These are phyloP conservation scores for Tulasnella sp. DNA, from an alignment of 768 basidiomycete species.

Conservation along the genomic window DNA sequence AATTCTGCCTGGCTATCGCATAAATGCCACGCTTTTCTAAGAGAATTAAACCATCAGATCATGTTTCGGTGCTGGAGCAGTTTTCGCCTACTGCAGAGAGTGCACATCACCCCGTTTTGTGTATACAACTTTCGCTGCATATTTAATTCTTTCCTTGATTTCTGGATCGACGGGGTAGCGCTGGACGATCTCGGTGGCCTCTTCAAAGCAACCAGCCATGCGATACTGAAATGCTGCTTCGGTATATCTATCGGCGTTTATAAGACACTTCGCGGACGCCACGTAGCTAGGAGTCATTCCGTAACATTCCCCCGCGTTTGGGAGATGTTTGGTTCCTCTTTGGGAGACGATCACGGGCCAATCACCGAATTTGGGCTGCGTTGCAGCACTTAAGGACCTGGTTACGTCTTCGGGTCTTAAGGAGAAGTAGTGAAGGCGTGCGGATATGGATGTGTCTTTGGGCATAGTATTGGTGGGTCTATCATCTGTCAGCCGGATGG, in stretches of 20 bases:
- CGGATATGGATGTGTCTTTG: too few relatives aligned
- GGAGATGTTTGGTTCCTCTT: too few relatives aligned
- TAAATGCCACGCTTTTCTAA: constrained; percentile 46
- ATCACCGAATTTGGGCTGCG: too few relatives aligned
- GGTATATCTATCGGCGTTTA: constrained; percentile 11
- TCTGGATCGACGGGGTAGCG: constrained; percentile 37
- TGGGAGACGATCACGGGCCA: too few relatives aligned
- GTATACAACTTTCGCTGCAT: constrained; percentile 48
- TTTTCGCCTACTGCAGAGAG: constrained; percentile 34
- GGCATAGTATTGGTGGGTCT: too few relatives aligned
- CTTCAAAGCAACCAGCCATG: neutral
- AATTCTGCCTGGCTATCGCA: constrained; percentile 52
- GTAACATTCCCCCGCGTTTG: too few relatives aligned
- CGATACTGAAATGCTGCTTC: neutral
- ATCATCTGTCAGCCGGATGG: too few relatives aligned
- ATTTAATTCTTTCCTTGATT: constrained; percentile 39
- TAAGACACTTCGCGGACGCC: too few relatives aligned
- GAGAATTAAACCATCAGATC: neutral
- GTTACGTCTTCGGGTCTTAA: too few relatives aligned
- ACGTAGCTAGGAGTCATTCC: too few relatives aligned
- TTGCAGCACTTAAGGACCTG: too few relatives aligned
- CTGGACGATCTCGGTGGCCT: constrained; percentile 3
- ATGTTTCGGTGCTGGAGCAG: neutral
- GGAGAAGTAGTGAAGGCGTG: too few relatives aligned
- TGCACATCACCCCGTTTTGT: constrained; percentile 40